Conservation (phyloP, 2,329 filamentous ascomycete species). For the Tolypocladium ophioglossoides region DNA sequence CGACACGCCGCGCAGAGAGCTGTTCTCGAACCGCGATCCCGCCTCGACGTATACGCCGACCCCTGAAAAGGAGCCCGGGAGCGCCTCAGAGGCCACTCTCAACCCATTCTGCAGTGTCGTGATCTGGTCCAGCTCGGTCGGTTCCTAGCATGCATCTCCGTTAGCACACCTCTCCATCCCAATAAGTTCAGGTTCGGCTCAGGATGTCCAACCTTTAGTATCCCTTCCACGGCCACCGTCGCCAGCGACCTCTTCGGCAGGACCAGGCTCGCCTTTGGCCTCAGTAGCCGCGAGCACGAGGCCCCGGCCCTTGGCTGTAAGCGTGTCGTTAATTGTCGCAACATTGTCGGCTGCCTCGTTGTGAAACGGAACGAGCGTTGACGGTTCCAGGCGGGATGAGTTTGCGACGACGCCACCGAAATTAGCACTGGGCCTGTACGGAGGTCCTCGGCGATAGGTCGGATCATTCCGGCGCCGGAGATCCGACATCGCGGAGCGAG, state of each 20-base stretch:
- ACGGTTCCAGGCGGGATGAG: neutral
- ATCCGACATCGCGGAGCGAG: constrained; percentile 1
- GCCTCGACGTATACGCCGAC: constrained; percentile 94
- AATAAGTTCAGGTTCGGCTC: too few species aligned
- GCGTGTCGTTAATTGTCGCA: constrained; percentile 24
- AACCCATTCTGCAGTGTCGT: constrained; percentile 87
- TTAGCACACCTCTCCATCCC: neutral
- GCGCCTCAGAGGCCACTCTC: constrained; percentile 85
- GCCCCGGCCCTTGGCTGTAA: constrained; percentile 16
- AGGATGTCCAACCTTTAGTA: constrained; percentile 19
- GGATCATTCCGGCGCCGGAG: constrained; percentile 9
- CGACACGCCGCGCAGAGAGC: constrained; percentile 74
- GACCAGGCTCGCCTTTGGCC: constrained; percentile 10
- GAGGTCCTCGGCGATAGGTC: constrained; percentile 13
- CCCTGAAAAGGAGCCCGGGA: constrained; percentile 89
- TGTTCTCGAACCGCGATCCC: constrained; percentile 87
- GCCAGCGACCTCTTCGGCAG: constrained; percentile 18
- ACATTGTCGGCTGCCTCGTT: constrained; percentile 13
- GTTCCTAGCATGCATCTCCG: constrained; percentile 39
- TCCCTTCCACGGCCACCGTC: constrained; percentile 23
- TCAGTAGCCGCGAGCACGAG: constrained; percentile 13
- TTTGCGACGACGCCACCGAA: neutral
- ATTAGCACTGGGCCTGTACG: too few species aligned
- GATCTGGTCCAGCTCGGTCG: constrained; percentile 75
- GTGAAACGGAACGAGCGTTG: neutral